Percentiles rank a stretch among this genome's conserved stretches.
Evolutionary conservation across 257 asterid species (phyloP).

Genomic region (Thymus mandschuricus): DNA sequence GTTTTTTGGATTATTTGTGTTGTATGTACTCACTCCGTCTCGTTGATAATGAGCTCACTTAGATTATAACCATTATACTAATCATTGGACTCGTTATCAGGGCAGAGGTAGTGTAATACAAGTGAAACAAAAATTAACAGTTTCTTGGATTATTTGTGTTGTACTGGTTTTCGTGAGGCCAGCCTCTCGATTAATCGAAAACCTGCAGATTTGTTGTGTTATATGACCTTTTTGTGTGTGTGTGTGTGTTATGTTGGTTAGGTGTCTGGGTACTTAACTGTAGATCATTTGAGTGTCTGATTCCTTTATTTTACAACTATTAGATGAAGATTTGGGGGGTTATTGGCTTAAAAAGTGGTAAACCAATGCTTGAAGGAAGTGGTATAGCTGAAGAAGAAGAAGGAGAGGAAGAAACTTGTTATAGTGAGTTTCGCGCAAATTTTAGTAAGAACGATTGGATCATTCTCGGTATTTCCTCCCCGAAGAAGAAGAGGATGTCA

Average conservation of each 20-base stretch:
- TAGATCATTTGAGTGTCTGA: conserved; percentile 11
- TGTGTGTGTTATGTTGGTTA: background rate
- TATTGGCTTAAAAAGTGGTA: conserved; percentile 24
- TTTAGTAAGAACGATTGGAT: conserved; percentile 26
- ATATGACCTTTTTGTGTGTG: too few relatives aligned
- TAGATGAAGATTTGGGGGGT: conserved; percentile 27
- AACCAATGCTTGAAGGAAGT: conserved; percentile 40
- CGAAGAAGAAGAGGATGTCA: conserved; percentile 38
- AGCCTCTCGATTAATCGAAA: too few relatives aligned
- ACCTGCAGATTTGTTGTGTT: too few relatives aligned
- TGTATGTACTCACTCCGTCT: too few relatives aligned
- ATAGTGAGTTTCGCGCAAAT: conserved; percentile 16
- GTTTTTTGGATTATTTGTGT: background rate
- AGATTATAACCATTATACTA: too few relatives aligned
- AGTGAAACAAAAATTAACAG: too few relatives aligned
- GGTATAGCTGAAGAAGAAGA: conserved; percentile 28
- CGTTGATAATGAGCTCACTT: too few relatives aligned
- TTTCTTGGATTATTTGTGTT: too few relatives aligned
- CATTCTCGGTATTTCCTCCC: conserved; percentile 28
- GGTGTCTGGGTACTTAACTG: background rate
- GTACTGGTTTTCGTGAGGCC: too few relatives aligned
- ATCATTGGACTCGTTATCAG: too few relatives aligned
- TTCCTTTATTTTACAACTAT: background rate
- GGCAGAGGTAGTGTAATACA: too few relatives aligned
- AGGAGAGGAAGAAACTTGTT: background rate